Evolutionary conservation across 2,329 filamentous ascomycete species (phyloP).

Genomic region (Aulographum hederae): DNA sequence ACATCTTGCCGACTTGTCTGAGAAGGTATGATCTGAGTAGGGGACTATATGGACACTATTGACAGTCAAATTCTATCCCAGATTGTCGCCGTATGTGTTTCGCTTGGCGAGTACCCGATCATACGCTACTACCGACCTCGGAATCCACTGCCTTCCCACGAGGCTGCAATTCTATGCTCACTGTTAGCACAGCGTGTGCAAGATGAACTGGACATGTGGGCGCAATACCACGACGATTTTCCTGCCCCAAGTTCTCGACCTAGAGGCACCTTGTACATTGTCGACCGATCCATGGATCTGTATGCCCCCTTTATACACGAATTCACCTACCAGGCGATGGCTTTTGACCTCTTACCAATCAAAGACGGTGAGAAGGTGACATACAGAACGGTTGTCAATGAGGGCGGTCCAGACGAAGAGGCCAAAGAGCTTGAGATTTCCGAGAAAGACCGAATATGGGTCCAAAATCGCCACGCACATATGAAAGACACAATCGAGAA

Average conservation of each 20-base stretch:
- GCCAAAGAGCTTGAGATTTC: conserved; percentile 81
- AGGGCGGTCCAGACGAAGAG: conserved; percentile 50
- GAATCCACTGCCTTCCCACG: conserved; percentile 55
- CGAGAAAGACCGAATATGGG: conserved; percentile 88
- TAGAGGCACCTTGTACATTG: conserved; percentile 66
- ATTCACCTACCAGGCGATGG: conserved; percentile 98
- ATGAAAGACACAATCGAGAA: conserved; percentile 98
- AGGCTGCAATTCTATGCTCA: conserved; percentile 71
- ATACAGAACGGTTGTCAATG: conserved; percentile 64
- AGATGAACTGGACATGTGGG: conserved; percentile 77
- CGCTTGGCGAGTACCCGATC: conserved; percentile 82
- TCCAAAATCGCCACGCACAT: conserved; percentile 81
- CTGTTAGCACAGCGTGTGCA: conserved; percentile 85
- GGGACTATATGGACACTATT: not conserved
- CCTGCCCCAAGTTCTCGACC: conserved; percentile 64
- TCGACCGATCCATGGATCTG: conserved; percentile 85
- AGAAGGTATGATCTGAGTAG: conserved; percentile 51
- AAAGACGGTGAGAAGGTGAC: conserved; percentile 77
- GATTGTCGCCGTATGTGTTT: conserved; percentile 77
- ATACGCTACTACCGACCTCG: conserved; percentile 78
- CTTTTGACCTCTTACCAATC: conserved; percentile 77
- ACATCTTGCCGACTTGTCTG: conserved; percentile 71
- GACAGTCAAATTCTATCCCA: conserved; percentile 17
- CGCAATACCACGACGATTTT: conserved; percentile 67
- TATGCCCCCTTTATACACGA: conserved; percentile 80